phyloP scores from a whole-genome alignment of 2,329 filamentous ascomycete genomes.

The Botrytis cinerea region DNA sequence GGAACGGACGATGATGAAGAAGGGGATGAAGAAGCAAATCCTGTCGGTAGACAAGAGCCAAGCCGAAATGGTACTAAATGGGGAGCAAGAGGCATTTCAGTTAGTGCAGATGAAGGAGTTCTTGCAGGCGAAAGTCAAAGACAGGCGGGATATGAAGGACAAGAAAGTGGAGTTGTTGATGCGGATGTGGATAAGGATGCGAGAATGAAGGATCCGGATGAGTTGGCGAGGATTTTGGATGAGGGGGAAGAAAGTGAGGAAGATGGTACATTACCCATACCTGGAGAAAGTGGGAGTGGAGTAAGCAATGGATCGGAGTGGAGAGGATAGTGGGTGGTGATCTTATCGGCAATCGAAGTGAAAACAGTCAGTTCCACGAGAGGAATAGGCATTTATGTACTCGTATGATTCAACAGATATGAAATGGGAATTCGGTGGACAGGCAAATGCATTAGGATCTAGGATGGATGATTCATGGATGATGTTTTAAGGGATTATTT shows the following conservation, averaged over 20 bases:
- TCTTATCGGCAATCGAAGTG: not conserved
- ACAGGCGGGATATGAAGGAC: conserved; percentile 43
- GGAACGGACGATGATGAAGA: conserved; percentile 34
- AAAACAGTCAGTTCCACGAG: not conserved
- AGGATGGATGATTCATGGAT: not conserved
- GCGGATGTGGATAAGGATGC: conserved; percentile 59
- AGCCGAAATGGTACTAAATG: conserved; percentile 45
- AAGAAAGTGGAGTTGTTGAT: conserved; percentile 50
- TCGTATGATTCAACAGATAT: conserved; percentile 13
- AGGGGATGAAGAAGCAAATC: conserved; percentile 34
- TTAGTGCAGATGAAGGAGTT: conserved; percentile 65
- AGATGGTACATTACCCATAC: conserved; percentile 5
- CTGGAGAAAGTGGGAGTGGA: conserved; percentile 2
- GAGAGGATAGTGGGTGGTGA: not conserved
- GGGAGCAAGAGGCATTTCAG: conserved; percentile 65
- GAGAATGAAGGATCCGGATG: conserved; percentile 67
- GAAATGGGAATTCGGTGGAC: not conserved
- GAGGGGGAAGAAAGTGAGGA: conserved; percentile 47
- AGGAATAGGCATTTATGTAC: not conserved
- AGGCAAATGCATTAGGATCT: not conserved
- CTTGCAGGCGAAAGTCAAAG: conserved; percentile 52
- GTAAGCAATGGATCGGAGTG: conserved; percentile 21
- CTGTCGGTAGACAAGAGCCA: conserved; percentile 25
- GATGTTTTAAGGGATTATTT: not conserved
- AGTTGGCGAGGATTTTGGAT: conserved; percentile 61